These are phyloP conservation scores for Ogataea degrootiae DNA, from an alignment of 805 yeast genomes.

Conservation along the genomic window DNA sequence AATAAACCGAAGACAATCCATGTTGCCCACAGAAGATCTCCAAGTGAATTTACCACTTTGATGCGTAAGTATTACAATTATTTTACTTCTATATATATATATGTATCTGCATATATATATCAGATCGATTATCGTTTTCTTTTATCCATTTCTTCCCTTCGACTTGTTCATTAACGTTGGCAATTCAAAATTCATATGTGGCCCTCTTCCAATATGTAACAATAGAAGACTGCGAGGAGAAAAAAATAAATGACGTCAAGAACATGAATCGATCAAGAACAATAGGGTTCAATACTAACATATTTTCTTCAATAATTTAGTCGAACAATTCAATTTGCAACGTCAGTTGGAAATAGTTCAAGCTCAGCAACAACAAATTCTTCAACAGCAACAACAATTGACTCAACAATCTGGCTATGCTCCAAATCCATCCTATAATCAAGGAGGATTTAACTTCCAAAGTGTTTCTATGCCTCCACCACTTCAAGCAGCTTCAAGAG, in stretches of 20 bases:
- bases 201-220: not conserved
- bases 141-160: not conserved
- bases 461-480: slow-evolving; percentile 24
- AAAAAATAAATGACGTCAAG: not conserved
- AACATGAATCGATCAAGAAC: not conserved
- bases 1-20: slow-evolving; percentile 59
- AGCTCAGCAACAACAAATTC: slow-evolving; percentile 84
- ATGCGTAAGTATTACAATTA: slow-evolving; percentile 54
- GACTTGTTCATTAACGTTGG: too few species aligned
- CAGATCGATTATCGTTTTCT: not conserved
- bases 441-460: slow-evolving; percentile 18
- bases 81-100: not conserved
- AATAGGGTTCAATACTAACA: slow-evolving; percentile 9
- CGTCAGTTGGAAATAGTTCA: slow-evolving; percentile 90
- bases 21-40: slow-evolving; percentile 95
- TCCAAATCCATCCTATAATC: slow-evolving; percentile 11
- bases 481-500: slow-evolving; percentile 24
- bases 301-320: slow-evolving; percentile 21
- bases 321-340: slow-evolving; percentile 84
- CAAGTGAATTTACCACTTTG: slow-evolving; percentile 87
- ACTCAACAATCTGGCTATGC: slow-evolving; percentile 23
- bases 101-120: not conserved
- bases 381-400: slow-evolving; percentile 61
- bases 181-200: too few species aligned
- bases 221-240: not conserved